A percentile compares a stretch with the other conserved stretches of the same genome.
Conservation (phyloP, 805 yeast species). For the Ogataea glucozyma region DNA sequence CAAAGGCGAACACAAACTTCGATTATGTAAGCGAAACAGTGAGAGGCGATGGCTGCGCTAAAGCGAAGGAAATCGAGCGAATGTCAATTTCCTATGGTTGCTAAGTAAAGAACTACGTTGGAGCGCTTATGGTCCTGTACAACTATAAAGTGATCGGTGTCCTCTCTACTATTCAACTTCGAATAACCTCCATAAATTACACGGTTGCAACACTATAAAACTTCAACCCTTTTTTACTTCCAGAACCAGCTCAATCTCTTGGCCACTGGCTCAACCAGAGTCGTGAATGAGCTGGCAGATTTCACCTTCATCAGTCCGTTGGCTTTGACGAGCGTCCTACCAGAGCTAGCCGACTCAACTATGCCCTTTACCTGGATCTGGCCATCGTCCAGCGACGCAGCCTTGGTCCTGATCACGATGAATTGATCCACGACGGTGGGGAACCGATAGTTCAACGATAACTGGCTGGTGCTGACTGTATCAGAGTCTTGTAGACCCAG, state of each 20-base stretch:
- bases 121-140: no score
- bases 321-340: conserved; percentile 55
- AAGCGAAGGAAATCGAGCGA: no score
- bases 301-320: conserved; percentile 42
- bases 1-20: no score
- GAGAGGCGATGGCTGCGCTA: no score
- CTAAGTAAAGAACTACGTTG: no score
- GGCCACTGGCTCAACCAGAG: not conserved
- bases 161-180: no score
- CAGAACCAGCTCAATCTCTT: conserved; percentile 11
- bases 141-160: no score
- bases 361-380: conserved; percentile 48
- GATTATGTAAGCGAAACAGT: no score
- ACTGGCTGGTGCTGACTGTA: conserved; percentile 46
- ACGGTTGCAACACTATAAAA: no score
- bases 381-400: conserved; percentile 33
- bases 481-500: conserved; percentile 35
- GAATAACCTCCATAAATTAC: no score
- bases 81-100: no score
- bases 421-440: conserved; percentile 84
- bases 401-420: conserved; percentile 59
- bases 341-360: conserved; percentile 53
- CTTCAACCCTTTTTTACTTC: conserved; percentile 3
- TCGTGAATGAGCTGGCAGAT: conserved; percentile 1
- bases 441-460: conserved; percentile 55